Evolutionary conservation across 257 asterid species (phyloP).

Genomic region (Fraxinus anomala): DNA sequence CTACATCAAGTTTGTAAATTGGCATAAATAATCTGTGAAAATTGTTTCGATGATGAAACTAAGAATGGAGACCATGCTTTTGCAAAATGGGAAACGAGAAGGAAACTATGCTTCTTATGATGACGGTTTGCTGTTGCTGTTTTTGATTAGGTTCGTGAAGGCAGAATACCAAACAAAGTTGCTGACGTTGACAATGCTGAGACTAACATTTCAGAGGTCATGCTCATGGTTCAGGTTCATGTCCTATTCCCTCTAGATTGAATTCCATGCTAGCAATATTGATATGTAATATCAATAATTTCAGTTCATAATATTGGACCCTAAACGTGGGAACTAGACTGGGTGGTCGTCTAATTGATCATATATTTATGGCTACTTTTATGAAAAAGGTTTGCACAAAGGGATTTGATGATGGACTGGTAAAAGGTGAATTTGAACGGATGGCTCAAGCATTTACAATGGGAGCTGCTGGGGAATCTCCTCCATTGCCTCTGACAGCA

Average conservation of each 20-base stretch:
- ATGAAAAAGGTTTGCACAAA: conserved; percentile 65
- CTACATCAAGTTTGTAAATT: conserved; percentile 15
- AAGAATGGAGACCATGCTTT: conserved; percentile 2
- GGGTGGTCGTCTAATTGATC: conserved; percentile 20
- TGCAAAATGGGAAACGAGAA: conserved; percentile 4
- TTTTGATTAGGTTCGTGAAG: conserved; percentile 84
- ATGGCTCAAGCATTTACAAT: conserved; percentile 70
- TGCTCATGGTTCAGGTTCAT: conserved; percentile 94
- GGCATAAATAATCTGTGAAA: conserved; percentile 9
- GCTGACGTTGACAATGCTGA: conserved; percentile 51
- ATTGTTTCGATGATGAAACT: conserved; percentile 7
- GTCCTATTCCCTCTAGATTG: conserved; percentile 22
- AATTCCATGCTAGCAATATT: conserved; percentile 12
- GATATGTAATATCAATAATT: conserved; percentile 14
- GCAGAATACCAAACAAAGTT: conserved; percentile 53
- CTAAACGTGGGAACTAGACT: conserved; percentile 19
- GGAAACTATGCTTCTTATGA: conserved; percentile 13
- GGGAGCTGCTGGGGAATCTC: conserved; percentile 60
- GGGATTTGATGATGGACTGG: conserved; percentile 58
- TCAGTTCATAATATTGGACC: conserved; percentile 6
- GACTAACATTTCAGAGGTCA: conserved; percentile 61
- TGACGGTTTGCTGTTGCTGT: conserved; percentile 23
- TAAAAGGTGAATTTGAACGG: conserved; percentile 61
- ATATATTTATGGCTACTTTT: conserved; percentile 17
- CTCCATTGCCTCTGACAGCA: conserved; percentile 70